These are phyloP conservation scores for Ogataea hybrid DNA, from an alignment of 1,139 yeast species.

Conservation along the genomic window DNA sequence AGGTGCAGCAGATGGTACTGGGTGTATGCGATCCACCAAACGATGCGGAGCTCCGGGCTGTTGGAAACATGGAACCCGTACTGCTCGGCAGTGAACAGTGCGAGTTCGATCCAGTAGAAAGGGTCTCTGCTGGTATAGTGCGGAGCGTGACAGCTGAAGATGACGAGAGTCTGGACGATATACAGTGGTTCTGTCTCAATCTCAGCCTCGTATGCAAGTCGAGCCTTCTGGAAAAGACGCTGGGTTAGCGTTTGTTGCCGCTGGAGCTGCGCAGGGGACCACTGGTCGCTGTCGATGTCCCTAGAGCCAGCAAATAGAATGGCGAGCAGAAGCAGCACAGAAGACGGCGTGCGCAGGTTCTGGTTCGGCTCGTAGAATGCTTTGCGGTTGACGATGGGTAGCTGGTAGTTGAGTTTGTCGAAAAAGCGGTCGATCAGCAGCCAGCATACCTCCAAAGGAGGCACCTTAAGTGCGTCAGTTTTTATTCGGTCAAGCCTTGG, in stretches of 20 bases:
- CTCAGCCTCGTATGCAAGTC: conserved; percentile 69
- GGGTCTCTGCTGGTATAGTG: conserved; percentile 12
- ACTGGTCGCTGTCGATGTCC: conserved; percentile 11
- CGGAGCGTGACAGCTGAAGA: conserved; percentile 9
- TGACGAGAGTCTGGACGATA: conserved; percentile 56
- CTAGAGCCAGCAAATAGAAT: conserved; percentile 65
- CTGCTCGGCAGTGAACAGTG: conserved; percentile 37
- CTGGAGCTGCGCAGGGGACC: conserved; percentile 13
- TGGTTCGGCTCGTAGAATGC: conserved; percentile 56
- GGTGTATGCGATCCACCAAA: conserved; percentile 9
- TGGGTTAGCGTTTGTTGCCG: conserved; percentile 25
- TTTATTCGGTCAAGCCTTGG: conserved; percentile 48
- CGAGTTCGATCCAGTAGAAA: conserved; percentile 16
- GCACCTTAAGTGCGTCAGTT: conserved; percentile 63
- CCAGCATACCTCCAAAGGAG: conserved; percentile 56
- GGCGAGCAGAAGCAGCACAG: conserved; percentile 64
- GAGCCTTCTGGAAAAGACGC: conserved; percentile 71
- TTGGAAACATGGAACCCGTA: conserved; percentile 3
- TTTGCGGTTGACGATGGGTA: conserved; percentile 61
- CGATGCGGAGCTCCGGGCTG: background rate
- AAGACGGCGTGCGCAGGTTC: conserved; percentile 62
- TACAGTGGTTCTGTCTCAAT: conserved; percentile 65
- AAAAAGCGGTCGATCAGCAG: conserved; percentile 63
- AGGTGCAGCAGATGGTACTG: conserved; percentile 10
- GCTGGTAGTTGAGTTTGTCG: conserved; percentile 47